phyloP scores from a whole-genome alignment of 108 stramenopile genomes.

The Seminavis robusta region DNA sequence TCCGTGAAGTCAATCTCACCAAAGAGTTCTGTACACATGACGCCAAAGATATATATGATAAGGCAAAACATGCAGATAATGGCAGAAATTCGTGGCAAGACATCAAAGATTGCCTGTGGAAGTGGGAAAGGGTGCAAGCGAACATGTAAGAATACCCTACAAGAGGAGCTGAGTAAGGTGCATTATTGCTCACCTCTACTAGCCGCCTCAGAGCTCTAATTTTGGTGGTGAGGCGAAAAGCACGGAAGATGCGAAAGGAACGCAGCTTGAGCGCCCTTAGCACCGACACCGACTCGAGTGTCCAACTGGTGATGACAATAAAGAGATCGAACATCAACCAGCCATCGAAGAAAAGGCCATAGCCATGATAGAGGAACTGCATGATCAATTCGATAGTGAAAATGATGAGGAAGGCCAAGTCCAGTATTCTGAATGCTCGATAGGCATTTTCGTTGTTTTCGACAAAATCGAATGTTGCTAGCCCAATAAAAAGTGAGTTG shows the following conservation, averaged over 20 bases:
- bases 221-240: conserved; percentile 30
- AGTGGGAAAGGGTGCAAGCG: too few species aligned
- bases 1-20: conserved; percentile 21
- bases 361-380: conserved; percentile 27
- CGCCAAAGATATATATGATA: conserved; percentile 36
- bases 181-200: too few species aligned
- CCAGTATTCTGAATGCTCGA: conserved; percentile 10
- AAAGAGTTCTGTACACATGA: conserved; percentile 38
- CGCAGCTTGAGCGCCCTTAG: too few species aligned
- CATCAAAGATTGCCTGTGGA: conserved; percentile 20
- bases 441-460: conserved; percentile 14
- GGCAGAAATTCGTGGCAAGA: conserved; percentile 27
- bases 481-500: conserved; percentile 37
- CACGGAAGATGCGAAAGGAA: conserved; percentile 43
- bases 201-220: conserved; percentile 24
- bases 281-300: conserved; percentile 5
- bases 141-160: too few species aligned
- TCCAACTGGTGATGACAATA: conserved; percentile 31
- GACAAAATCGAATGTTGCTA: conserved; percentile 49
- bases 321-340: conserved; percentile 46
- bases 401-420: conserved; percentile 32
- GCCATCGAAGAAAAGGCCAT: conserved; percentile 17
- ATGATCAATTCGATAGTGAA: conserved; percentile 43
- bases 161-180: too few species aligned
- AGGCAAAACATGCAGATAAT: conserved; percentile 22